Conservation (phyloP, 805 yeast species). For the Barnettozyma botsteinii region DNA sequence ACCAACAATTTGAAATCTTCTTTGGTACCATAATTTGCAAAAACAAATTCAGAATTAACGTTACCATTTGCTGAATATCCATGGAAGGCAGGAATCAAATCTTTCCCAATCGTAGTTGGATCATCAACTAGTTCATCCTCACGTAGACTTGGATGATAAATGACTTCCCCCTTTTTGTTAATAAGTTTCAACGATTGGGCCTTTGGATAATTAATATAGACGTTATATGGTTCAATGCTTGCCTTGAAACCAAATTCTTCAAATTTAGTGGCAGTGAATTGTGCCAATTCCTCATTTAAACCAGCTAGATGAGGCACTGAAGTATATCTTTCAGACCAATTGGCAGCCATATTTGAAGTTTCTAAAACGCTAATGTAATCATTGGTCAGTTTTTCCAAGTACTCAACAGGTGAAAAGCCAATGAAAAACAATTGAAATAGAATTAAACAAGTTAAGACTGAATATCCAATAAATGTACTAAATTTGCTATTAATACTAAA, state of each 20-base stretch:
- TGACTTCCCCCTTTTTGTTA: conserved; percentile 20
- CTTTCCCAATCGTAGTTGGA: conserved; percentile 35
- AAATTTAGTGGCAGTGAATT: conserved; percentile 56
- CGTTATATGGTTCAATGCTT: conserved; percentile 50
- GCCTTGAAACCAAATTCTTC: conserved; percentile 54
- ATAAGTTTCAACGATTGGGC: conserved; percentile 46
- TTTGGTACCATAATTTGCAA: conserved; percentile 62
- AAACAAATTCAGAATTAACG: conserved; percentile 59
- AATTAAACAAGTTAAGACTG: not conserved
- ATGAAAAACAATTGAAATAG: not conserved
- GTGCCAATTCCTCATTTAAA: conserved; percentile 39
- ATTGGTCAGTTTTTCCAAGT: conserved; percentile 7
- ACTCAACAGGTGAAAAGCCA: not conserved
- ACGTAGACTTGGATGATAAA: conserved; percentile 46
- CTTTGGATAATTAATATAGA: conserved; percentile 59
- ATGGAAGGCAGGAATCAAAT: conserved; percentile 63
- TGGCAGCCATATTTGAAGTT: conserved; percentile 34
- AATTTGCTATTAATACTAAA: not conserved
- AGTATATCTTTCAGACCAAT: conserved; percentile 52
- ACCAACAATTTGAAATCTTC: conserved; percentile 50
- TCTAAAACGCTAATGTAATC: conserved; percentile 25
- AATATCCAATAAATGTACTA: not conserved
- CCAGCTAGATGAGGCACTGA: conserved; percentile 56
- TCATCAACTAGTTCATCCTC: conserved; percentile 52
- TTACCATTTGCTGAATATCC: conserved; percentile 75